phyloP scores from a whole-genome alignment of 2,329 filamentous ascomycete genomes.

The Penicillium sp. region DNA sequence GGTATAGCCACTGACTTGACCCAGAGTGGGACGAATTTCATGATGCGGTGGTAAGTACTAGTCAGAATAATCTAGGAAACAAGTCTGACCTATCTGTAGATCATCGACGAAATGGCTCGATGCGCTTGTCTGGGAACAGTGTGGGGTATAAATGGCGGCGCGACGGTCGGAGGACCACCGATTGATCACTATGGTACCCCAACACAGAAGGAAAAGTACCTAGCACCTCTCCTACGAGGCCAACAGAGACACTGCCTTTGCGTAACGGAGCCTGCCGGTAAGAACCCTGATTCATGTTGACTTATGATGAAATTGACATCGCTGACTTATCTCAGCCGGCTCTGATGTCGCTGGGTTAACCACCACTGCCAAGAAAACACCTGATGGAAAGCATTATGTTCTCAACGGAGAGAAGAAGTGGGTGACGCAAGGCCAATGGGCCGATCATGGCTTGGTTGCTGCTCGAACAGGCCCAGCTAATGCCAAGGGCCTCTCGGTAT shows the following conservation, averaged over 20 bases:
- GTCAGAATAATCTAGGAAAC: accelerated
- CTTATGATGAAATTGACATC: neutral
- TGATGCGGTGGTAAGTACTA: neutral
- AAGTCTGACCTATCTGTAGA: neutral
- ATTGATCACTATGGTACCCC: slow-evolving; percentile 15
- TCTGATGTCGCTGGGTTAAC: slow-evolving; percentile 73
- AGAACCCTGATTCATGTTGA: neutral
- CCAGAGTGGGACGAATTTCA: neutral
- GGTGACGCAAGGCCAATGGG: slow-evolving; percentile 74
- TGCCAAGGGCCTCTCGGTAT: slow-evolving; percentile 69
- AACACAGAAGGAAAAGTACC: slow-evolving; percentile 14
- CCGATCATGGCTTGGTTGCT: slow-evolving; percentile 67
- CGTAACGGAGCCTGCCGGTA: neutral
- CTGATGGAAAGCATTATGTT: slow-evolving; percentile 67
- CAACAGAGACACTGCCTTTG: neutral
- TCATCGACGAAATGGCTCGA: slow-evolving; percentile 14
- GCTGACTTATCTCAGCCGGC: slow-evolving; percentile 40
- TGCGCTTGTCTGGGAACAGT: slow-evolving; percentile 5
- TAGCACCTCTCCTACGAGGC: slow-evolving; percentile 13
- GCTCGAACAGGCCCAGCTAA: slow-evolving; percentile 65
- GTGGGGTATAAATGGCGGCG: slow-evolving; percentile 15
- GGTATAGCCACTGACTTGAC: neutral
- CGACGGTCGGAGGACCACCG: slow-evolving; percentile 15
- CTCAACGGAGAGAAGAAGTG: slow-evolving; percentile 72
- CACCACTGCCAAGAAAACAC: slow-evolving; percentile 70